These are phyloP conservation scores for Epichloe amarillans DNA, from an alignment of 2,329 filamentous ascomycete genomes.

Conservation along the genomic window DNA sequence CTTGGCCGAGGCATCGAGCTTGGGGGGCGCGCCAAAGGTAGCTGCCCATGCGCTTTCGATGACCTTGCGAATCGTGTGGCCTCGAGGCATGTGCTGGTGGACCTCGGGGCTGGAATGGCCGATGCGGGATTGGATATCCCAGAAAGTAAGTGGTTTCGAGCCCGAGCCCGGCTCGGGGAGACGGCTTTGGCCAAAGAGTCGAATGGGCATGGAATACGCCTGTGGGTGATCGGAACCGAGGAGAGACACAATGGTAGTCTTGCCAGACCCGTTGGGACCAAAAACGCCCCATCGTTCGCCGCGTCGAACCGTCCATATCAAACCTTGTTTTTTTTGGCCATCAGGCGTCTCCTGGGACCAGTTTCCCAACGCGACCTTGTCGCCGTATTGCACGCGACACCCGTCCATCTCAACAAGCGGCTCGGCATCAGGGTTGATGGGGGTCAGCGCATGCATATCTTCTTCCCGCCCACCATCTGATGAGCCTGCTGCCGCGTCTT, in stretches of 20 bases:
- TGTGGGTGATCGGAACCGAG: conserved; percentile 95
- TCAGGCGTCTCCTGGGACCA: conserved; percentile 52
- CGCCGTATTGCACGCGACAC: conserved; percentile 67
- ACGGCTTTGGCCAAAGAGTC: conserved; percentile 69
- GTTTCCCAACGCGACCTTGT: conserved; percentile 64
- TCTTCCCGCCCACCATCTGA: conserved; percentile 4
- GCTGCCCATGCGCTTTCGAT: conserved; percentile 84
- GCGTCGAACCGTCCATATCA: conserved; percentile 70
- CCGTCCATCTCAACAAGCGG: conserved; percentile 77
- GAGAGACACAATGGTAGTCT: conserved; percentile 85
- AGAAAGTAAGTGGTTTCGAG: conserved; percentile 67
- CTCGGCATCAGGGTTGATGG: conserved; percentile 35
- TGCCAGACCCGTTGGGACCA: conserved; percentile 87
- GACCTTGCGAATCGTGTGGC: conserved; percentile 57
- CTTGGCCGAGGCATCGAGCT: conserved; percentile 42
- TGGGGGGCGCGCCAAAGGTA: conserved; percentile 66
- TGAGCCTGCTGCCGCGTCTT: conserved; percentile 5
- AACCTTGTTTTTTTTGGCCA: conserved; percentile 39
- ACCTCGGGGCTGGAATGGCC: conserved; percentile 92
- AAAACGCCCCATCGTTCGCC: conserved; percentile 89
- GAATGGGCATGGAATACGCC: conserved; percentile 78
- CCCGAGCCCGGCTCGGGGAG: conserved; percentile 58
- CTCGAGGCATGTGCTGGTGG: conserved; percentile 79
- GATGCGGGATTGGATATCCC: conserved; percentile 80
- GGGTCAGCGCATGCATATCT: conserved; percentile 10